phyloP scores from a whole-genome alignment of 345 rosid species.

The Clarkia xantiana region DNA sequence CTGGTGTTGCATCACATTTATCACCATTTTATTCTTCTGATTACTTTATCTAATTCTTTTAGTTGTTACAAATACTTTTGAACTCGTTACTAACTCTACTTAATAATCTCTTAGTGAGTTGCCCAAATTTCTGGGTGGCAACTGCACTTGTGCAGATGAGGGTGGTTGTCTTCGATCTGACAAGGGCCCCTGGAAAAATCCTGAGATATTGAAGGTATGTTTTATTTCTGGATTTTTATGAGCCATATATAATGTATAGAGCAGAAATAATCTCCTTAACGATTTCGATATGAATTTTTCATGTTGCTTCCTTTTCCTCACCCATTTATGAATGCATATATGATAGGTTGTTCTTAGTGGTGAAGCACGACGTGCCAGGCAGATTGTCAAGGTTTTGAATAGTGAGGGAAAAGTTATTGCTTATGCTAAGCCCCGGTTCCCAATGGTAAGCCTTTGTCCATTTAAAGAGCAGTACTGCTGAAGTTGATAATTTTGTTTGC shows the following conservation, averaged over 20 bases:
- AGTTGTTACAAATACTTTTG: background rate
- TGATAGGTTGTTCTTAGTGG: slow-evolving; percentile 81
- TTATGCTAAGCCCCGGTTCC: slow-evolving; percentile 75
- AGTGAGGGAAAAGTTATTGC: slow-evolving; percentile 87
- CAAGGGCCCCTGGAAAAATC: slow-evolving; percentile 98
- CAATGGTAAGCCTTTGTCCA: slow-evolving; percentile 33
- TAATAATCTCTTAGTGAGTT: slow-evolving; percentile 46
- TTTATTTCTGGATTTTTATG: slow-evolving; percentile 1
- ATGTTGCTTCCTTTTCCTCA: background rate
- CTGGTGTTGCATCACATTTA: background rate
- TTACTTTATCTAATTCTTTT: background rate
- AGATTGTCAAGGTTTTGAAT: slow-evolving; percentile 81
- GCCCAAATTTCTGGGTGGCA: slow-evolving; percentile 88
- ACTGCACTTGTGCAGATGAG: slow-evolving; percentile 65
- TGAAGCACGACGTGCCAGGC: slow-evolving; percentile 59
- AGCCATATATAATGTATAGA: background rate
- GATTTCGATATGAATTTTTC: too few relatives aligned
- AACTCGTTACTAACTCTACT: background rate
- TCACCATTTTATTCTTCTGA: background rate
- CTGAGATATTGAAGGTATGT: slow-evolving; percentile 58
- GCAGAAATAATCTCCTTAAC: too few relatives aligned
- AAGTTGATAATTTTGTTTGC: too few relatives aligned
- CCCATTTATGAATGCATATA: slow-evolving; percentile 1
- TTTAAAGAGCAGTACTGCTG: too few relatives aligned
- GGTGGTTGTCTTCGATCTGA: slow-evolving; percentile 97